Conservation (phyloP, 2,329 filamentous ascomycete genomes). For the Xylariaceae sp. region DNA sequence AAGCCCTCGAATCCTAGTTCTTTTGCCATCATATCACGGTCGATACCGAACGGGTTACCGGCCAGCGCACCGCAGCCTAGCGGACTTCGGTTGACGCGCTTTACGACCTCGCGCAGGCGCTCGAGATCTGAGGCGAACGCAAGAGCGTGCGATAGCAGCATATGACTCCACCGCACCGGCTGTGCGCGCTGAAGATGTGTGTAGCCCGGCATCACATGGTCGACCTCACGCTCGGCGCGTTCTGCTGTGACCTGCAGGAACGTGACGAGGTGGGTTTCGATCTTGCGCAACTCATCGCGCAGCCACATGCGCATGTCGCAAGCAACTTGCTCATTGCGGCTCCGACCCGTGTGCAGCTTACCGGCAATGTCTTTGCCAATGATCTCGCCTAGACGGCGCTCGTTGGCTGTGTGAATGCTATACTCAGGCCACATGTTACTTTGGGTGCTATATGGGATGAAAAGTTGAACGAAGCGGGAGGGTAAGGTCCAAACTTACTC, state of each 20-base stretch:
- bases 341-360: constrained; percentile 84
- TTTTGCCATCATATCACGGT: constrained; percentile 63
- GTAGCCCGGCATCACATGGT: constrained; percentile 40
- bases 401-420: constrained; percentile 13
- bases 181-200: neutral
- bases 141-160: neutral
- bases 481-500: neutral
- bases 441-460: neutral
- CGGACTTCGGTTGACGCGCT: constrained; percentile 59
- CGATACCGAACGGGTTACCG: constrained; percentile 70
- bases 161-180: neutral
- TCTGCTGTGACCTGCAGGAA: constrained; percentile 64
- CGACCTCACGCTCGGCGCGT: constrained; percentile 61
- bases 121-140: constrained; percentile 1
- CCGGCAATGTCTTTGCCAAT: constrained; percentile 81
- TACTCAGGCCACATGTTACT: neutral
- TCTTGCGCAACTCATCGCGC: constrained; percentile 62
- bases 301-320: constrained; percentile 90
- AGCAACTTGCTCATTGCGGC: constrained; percentile 84
- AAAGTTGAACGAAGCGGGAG: neutral
- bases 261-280: constrained; percentile 63
- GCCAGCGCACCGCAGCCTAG: constrained; percentile 67
- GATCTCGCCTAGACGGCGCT: constrained; percentile 67
- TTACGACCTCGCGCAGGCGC: constrained; percentile 55
- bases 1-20: constrained; percentile 67